phyloP scores from a whole-genome alignment of 116 monocot genomes.

The Posidonia oceanica region DNA sequence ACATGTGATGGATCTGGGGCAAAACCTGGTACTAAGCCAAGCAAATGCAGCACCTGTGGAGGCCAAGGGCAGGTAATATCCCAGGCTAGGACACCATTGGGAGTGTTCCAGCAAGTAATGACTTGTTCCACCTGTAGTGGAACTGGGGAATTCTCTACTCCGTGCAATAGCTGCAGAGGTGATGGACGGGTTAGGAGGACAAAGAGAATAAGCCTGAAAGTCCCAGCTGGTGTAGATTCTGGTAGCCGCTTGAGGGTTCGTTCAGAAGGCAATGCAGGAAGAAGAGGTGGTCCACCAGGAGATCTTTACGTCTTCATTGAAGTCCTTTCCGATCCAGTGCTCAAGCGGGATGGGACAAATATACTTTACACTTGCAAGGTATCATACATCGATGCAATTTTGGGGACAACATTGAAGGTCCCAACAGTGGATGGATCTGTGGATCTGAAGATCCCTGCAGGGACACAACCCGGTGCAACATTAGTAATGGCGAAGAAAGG shows the following conservation, averaged over 20 bases:
- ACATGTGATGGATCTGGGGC: constrained; percentile 90
- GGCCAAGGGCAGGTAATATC: constrained; percentile 92
- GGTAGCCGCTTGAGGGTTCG: constrained; percentile 82
- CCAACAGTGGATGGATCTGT: constrained; percentile 88
- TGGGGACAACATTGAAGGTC: constrained; percentile 75
- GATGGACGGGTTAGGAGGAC: constrained; percentile 80
- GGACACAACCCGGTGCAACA: constrained; percentile 86
- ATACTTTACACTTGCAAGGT: constrained; percentile 88
- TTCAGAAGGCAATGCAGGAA: constrained; percentile 85
- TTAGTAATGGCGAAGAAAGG: constrained; percentile 97
- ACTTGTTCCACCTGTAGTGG: constrained; percentile 79
- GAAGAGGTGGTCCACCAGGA: constrained; percentile 81
- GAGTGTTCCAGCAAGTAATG: constrained; percentile 91
- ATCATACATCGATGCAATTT: constrained; percentile 69
- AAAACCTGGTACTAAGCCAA: constrained; percentile 85
- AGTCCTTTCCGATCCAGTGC: constrained; percentile 70
- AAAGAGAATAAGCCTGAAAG: constrained; percentile 85
- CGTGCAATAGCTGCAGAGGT: constrained; percentile 69
- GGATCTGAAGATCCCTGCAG: constrained; percentile 83
- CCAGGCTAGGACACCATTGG: constrained; percentile 86
- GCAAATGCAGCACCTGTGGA: constrained; percentile 77
- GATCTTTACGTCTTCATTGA: constrained; percentile 95
- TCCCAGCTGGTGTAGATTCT: constrained; percentile 88
- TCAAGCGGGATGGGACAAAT: constrained; percentile 84
- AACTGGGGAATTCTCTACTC: constrained; percentile 70